Base-by-base conservation (phyloP, 129 eudicot species). In the Lactuca saligna region DNA sequence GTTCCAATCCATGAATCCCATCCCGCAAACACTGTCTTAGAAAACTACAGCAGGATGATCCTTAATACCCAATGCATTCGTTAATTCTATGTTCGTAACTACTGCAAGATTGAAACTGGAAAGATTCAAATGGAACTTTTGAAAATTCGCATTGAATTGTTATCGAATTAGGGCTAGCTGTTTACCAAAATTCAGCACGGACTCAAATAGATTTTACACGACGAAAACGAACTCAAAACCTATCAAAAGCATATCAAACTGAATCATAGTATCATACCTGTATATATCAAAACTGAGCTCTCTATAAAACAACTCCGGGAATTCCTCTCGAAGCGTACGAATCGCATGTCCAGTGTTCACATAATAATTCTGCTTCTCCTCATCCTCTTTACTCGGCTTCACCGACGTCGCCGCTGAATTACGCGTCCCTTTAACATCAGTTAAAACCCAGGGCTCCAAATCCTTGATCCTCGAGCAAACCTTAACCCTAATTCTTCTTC, bases 331-430 rank as follows among this genome's bases (percentile, higher is more conserved):
- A 64, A 87, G 74, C 12, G 86, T 83, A 78, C 97, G 88, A 87
- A 91, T 91, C 4, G 97, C 95, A 70, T 87, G 70, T 8, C 97
- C 97, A 17, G 80, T 79, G 73, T 91, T 91, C 50, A 85, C 81
- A 79, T 91, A 83, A 34, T 82, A 91, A 66, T 85, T 86, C 78
- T 77, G 84, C 83, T 78, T 84, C 77, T 91, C 86, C 55, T 78
- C 88, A 63, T 87, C 97, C 56, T 87, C 89, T 38, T 74, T 80
- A 8, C 60, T 74, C 65, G 60, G 58, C 63, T 72, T 75, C 71
- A 77, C 10, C 34, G 79, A 74, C 70, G 87, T 54, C 53, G 80
- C 13, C 68, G 84, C 68, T 83, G 66, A 80, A 72, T 31, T 75
- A 72, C 75, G 59, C 3, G 44, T 20, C 56, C 78, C 58, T 11